phyloP scores from a whole-genome alignment of 176 grass and related monocot species.

The Oryza punctata region DNA sequence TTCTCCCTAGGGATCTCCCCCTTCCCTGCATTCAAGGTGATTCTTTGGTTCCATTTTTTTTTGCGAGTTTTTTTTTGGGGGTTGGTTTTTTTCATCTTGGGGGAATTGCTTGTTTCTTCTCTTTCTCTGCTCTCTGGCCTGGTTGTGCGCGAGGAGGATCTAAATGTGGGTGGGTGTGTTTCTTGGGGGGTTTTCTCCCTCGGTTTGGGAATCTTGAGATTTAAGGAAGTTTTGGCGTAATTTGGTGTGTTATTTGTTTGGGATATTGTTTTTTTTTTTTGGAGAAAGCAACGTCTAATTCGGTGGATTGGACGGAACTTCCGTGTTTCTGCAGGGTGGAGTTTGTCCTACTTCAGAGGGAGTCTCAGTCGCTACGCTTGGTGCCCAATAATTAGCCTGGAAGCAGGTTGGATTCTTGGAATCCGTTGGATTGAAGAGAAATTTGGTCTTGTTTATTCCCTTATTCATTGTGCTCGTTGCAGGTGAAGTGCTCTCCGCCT shows the following conservation, averaged over 20 bases:
- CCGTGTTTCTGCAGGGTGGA: constrained; percentile 34
- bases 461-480: constrained; percentile 11
- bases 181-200: constrained; percentile 27
- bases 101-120: constrained; percentile 3
- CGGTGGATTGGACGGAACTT: constrained; percentile 29
- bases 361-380: constrained; percentile 16
- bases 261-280: constrained; percentile 38
- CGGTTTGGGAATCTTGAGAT: constrained; percentile 14
- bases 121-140: not conserved
- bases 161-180: constrained; percentile 31
- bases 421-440: constrained; percentile 25
- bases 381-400: constrained; percentile 3
- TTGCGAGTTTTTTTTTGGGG: not conserved
- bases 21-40: constrained; percentile 43
- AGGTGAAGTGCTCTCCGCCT: constrained; percentile 23
- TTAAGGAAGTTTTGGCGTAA: constrained; percentile 14
- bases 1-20: constrained; percentile 41
- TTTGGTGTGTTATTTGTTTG: constrained; percentile 46
- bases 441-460: not conserved
- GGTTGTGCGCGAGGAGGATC: constrained; percentile 22
- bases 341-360: constrained; percentile 10
- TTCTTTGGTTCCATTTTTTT: not conserved
- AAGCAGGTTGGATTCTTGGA: constrained; percentile 48
- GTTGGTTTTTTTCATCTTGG: too few relatives aligned
- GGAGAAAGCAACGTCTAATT: constrained; percentile 16